These are phyloP conservation scores for Ceratobasidium sp. DNA, from an alignment of 1,284 basidiomycete genomes.

Conservation along the genomic window DNA sequence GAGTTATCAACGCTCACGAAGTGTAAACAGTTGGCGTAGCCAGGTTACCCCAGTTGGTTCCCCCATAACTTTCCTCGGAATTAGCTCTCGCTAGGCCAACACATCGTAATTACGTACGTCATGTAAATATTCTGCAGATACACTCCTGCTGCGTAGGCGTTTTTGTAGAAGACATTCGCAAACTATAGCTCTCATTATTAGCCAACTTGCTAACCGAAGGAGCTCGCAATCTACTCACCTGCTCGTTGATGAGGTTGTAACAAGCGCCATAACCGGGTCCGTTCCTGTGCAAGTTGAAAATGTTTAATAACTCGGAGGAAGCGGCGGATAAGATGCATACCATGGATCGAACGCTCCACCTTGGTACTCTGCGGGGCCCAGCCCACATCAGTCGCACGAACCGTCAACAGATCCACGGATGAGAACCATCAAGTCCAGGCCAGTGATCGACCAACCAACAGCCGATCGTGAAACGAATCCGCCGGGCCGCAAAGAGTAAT, in stretches of 20 bases:
- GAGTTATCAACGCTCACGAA: slow-evolving; percentile 49
- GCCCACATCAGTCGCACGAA: not conserved
- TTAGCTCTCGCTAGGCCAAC: not conserved
- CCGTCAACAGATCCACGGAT: too few relatives aligned
- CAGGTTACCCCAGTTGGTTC: slow-evolving; percentile 58
- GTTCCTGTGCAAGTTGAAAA: slow-evolving; percentile 44
- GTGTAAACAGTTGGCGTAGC: slow-evolving; percentile 55
- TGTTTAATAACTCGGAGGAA: not conserved
- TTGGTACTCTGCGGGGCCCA: slow-evolving; percentile 10
- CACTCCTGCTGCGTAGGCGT: slow-evolving; percentile 54
- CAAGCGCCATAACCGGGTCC: slow-evolving; percentile 31
- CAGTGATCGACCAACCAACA: not conserved
- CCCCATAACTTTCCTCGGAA: slow-evolving; percentile 51
- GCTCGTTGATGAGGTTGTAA: slow-evolving; percentile 28
- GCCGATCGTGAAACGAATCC: too few relatives aligned
- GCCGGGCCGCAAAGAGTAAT: too few relatives aligned
- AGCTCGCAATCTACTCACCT: slow-evolving; percentile 1
- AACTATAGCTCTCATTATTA: slow-evolving; percentile 5
- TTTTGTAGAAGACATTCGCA: slow-evolving; percentile 42
- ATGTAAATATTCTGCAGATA: slow-evolving; percentile 54
- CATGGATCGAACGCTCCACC: slow-evolving; percentile 36
- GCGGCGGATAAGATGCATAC: not conserved
- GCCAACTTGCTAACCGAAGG: slow-evolving; percentile 15
- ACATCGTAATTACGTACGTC: slow-evolving; percentile 25
- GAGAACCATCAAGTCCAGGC: not conserved